phyloP scores from a whole-genome alignment of 192 early-diverging fungal species.

The Dissophora globulifera region DNA sequence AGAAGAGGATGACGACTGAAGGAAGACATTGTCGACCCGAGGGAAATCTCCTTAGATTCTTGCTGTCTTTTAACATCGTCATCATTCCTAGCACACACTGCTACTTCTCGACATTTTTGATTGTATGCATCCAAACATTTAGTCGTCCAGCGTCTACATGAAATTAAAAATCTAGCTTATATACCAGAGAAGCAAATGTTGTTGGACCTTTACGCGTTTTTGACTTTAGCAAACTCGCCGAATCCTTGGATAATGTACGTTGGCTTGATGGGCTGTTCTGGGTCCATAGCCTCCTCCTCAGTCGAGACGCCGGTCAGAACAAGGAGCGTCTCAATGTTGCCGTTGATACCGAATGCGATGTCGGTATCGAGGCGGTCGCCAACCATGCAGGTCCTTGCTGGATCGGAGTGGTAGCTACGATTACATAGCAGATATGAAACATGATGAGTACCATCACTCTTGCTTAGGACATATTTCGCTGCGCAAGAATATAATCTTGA shows the following conservation, averaged over 20 bases:
- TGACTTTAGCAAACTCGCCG: slow-evolving; percentile 54
- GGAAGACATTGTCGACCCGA: too few species aligned
- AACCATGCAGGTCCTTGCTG: slow-evolving; percentile 90
- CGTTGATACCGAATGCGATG: slow-evolving; percentile 91
- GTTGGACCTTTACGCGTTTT: slow-evolving; percentile 12
- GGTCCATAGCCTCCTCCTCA: slow-evolving; percentile 51
- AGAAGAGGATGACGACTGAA: neutral
- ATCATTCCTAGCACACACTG: too few species aligned
- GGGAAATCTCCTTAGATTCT: too few species aligned
- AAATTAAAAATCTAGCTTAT: too few species aligned
- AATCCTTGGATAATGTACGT: slow-evolving; percentile 59
- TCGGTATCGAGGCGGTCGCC: slow-evolving; percentile 97
- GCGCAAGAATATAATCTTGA: neutral
- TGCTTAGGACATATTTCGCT: too few species aligned
- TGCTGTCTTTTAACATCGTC: too few species aligned
- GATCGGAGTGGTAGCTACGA: slow-evolving; percentile 76
- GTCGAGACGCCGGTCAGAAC: slow-evolving; percentile 85
- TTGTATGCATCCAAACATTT: too few species aligned
- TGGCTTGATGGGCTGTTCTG: slow-evolving; percentile 54
- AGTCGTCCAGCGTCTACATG: too few species aligned
- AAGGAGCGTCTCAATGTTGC: slow-evolving; percentile 87
- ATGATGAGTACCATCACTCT: too few species aligned
- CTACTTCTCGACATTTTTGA: too few species aligned
- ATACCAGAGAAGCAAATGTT: too few species aligned
- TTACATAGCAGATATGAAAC: too few species aligned